Evolutionary conservation across 73 alveolate species (phyloP).

Genomic region (Uronychia setigera): DNA sequence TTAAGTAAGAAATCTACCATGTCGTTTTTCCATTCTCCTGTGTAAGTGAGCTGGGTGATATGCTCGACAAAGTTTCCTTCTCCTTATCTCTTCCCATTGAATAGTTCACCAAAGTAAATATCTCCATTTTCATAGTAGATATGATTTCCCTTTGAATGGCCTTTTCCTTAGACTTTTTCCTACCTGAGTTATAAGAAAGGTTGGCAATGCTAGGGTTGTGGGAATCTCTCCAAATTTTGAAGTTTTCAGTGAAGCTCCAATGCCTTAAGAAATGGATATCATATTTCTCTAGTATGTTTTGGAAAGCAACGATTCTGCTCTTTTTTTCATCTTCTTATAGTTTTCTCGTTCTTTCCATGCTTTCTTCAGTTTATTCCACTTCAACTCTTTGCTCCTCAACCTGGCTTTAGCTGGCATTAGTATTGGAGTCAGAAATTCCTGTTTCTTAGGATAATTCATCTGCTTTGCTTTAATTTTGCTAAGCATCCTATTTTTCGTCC

Average conservation of each 20-base stretch:
- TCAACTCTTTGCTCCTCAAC: no score
- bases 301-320: background rate
- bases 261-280: constrained; percentile 21
- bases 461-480: no score
- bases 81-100: constrained; percentile 37
- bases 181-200: constrained; percentile 3
- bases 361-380: no score
- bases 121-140: constrained; percentile 51
- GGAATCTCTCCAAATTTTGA: constrained; percentile 21
- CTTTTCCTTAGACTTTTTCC: background rate
- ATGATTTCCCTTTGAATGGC: constrained; percentile 1
- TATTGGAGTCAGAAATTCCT: no score
- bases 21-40: constrained; percentile 44
- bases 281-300: constrained; percentile 22
- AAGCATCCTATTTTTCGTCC: no score
- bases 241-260: constrained; percentile 45
- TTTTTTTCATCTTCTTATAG: background rate
- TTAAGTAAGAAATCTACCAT: no score
- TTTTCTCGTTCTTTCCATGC: background rate
- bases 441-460: no score
- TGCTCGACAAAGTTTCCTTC: constrained; percentile 18
- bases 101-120: constrained; percentile 11
- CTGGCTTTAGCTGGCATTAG: no score
- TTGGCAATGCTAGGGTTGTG: constrained; percentile 4
- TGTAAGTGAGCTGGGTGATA: constrained; percentile 19